Base-by-base conservation (phyloP, 768 basidiomycete species). In the Gyrodon lividus region DNA sequence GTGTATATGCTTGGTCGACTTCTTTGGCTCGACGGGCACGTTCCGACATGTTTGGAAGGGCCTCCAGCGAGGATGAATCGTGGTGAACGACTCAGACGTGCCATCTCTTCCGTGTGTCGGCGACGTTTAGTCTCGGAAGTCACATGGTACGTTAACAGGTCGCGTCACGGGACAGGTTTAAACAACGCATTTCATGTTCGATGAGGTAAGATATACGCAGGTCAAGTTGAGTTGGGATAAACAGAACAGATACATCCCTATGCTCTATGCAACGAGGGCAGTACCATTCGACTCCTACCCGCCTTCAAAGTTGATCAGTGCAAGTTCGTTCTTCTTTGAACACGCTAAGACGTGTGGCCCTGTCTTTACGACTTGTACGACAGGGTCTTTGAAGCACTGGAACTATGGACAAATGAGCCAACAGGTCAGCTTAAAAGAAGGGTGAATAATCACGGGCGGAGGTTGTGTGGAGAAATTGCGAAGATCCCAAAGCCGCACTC, bases 1-100 rank as follows among this genome's bases (percentile, higher is more conserved):
- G 57, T 39, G 70, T 68, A 52, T 86, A 78, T 30, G 86, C 86
- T 58, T 70, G 71, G 19, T 86, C 77, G 43, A 79, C 75, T 52
- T 83, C 80, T 63, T 80, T 74, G 46, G 74, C 73, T 33, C 77
- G 72, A 52, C 74, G 77, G 46, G 71, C 68, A 56, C 72, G 72
- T 49, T 56, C 54, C 28, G 65, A 55, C 67, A 70, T 70, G 55
- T 37, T 43, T n/a, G 30, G 34, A 20, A 16, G 46, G 28, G 33
- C 33, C 14, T 17, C 5, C 13, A 34, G 16, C 16, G 33, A 34
- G 33, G 33, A 16, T 10, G n/a, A n/a, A n/a, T 34, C 10, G 8
- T 42, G 23, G 41, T 12, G 17, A 22, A 7, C 38, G 6, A 39
- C 38, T 20, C 38, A 6, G 24, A 8, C 8, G 24, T 26, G 4